A percentile compares a stretch with the other conserved stretches of the same genome.
Conservation (phyloP, 1,284 basidiomycete genomes). For the Trichosporon sp. region DNA sequence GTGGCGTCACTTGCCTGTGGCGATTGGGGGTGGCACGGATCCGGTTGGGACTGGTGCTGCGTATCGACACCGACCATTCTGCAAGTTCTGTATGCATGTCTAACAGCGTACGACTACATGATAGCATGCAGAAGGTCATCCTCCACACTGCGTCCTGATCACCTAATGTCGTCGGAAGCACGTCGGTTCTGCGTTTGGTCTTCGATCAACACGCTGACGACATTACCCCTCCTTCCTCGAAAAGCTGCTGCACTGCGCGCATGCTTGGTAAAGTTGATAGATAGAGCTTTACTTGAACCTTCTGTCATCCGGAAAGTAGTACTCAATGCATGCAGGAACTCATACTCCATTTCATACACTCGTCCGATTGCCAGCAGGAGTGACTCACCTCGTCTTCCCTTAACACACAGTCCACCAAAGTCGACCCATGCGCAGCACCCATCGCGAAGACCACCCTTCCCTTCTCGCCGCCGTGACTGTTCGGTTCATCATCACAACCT, state of each 20-base stretch:
- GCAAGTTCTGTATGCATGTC: background rate
- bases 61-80: background rate
- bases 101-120: too few species aligned
- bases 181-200: too few species aligned
- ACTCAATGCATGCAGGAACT: too few species aligned
- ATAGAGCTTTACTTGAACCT: too few species aligned
- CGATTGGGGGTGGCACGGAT: slow-evolving; percentile 12
- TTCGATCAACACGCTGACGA: too few species aligned
- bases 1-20: slow-evolving; percentile 7
- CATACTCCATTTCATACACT: background rate
- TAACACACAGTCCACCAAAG: background rate
- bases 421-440: background rate
- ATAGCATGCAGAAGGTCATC: too few species aligned
- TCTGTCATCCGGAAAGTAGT: too few species aligned
- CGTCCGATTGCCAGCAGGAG: background rate
- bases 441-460: background rate
- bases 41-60: background rate
- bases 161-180: too few species aligned
- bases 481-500: background rate
- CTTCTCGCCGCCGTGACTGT: background rate
- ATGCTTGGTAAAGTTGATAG: too few species aligned
- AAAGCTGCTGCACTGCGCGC: too few species aligned
- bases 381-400: slow-evolving; percentile 1
- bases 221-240: too few species aligned
- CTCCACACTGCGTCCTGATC: too few species aligned